A percentile compares a stretch with the other conserved stretches of the same genome.
phyloP scores from a whole-genome alignment of 2,329 filamentous ascomycete species.

The Ustulina deusta region DNA sequence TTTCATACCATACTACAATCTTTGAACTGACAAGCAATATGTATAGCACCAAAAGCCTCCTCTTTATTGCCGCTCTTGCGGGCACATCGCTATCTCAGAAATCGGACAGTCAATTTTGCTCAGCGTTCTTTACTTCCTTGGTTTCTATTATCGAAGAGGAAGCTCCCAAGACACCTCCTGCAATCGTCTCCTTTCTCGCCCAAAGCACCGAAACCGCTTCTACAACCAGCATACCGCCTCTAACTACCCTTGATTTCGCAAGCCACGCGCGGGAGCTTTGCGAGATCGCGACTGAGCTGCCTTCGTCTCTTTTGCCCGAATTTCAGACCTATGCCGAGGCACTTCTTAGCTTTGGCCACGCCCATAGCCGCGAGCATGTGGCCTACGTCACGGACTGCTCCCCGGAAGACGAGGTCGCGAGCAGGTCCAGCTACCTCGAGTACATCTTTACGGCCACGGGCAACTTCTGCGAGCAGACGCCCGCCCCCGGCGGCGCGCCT shows the following conservation, averaged over 20 bases:
- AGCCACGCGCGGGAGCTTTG: slow-evolving; percentile 24
- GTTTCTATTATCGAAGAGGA: background rate
- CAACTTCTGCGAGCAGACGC: slow-evolving; percentile 22
- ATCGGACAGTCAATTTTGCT: slow-evolving; percentile 22
- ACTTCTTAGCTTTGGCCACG: background rate
- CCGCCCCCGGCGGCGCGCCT: slow-evolving; percentile 9
- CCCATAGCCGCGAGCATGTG: slow-evolving; percentile 11
- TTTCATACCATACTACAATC: slow-evolving; percentile 1
- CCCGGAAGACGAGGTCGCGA: slow-evolving; percentile 11
- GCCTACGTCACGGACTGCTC: slow-evolving; percentile 18
- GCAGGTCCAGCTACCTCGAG: slow-evolving; percentile 20
- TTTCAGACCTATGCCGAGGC: slow-evolving; percentile 7
- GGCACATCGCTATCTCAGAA: slow-evolving; percentile 26
- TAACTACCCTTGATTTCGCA: background rate
- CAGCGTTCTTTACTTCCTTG: no score
- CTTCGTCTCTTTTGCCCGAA: slow-evolving; percentile 21
- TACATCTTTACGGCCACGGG: slow-evolving; percentile 19
- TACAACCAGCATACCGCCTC: no score
- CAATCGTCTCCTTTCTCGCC: slow-evolving; percentile 20
- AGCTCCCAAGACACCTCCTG: slow-evolving; percentile 19
- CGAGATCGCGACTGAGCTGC: slow-evolving; percentile 12
- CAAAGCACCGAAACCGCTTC: slow-evolving; percentile 17
- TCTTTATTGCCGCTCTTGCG: slow-evolving; percentile 17
- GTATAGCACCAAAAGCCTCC: slow-evolving; percentile 22
- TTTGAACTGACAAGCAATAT: slow-evolving; percentile 27